Percentiles rank a stretch among this genome's conserved stretches.
Evolutionary conservation across 2,329 filamentous ascomycete species (phyloP).

Genomic region (Fusarium nematophilum): DNA sequence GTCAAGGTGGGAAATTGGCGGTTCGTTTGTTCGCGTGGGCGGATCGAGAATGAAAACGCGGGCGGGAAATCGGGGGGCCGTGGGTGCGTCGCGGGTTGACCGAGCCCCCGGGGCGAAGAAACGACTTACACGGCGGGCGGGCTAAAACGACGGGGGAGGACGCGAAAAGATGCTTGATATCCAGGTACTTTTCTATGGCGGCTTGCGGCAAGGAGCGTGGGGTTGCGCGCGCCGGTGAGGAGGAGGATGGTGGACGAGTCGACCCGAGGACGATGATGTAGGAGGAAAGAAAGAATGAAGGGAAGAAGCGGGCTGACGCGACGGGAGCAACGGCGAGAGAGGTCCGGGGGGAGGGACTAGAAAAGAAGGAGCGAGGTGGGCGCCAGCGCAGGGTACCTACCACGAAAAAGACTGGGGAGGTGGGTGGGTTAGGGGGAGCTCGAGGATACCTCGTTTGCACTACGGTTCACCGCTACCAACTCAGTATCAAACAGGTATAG

Average conservation of each 20-base stretch:
- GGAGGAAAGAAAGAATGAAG: constrained; percentile 32
- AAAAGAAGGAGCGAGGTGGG: constrained; percentile 39
- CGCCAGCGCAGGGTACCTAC: constrained; percentile 12
- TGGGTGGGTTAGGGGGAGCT: constrained; percentile 30
- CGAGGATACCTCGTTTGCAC: constrained; percentile 9
- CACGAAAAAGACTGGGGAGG: constrained; percentile 14
- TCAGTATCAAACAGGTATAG: constrained; percentile 14
- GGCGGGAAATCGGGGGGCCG: constrained; percentile 34
- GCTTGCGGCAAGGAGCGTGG: constrained; percentile 14
- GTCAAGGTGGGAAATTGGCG: constrained; percentile 22
- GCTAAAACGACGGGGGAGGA: constrained; percentile 22
- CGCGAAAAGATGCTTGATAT: constrained; percentile 31
- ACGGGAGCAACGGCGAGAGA: constrained; percentile 43
- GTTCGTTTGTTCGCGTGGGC: constrained; percentile 25
- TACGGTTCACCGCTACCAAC: neutral
- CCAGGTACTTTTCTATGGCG: neutral
- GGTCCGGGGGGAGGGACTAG: constrained; percentile 42
- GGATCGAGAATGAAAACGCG: constrained; percentile 35
- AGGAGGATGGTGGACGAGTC: constrained; percentile 19
- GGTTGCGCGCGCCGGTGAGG: constrained; percentile 4
- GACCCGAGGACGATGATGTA: constrained; percentile 26
- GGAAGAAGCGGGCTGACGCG: constrained; percentile 45
- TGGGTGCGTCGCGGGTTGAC: constrained; percentile 39
- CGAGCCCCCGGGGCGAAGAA: constrained; percentile 23
- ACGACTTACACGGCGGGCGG: constrained; percentile 49